phyloP scores from a whole-genome alignment of 371 early-diverging fungal species.

The Phascolomyces articulosus region DNA sequence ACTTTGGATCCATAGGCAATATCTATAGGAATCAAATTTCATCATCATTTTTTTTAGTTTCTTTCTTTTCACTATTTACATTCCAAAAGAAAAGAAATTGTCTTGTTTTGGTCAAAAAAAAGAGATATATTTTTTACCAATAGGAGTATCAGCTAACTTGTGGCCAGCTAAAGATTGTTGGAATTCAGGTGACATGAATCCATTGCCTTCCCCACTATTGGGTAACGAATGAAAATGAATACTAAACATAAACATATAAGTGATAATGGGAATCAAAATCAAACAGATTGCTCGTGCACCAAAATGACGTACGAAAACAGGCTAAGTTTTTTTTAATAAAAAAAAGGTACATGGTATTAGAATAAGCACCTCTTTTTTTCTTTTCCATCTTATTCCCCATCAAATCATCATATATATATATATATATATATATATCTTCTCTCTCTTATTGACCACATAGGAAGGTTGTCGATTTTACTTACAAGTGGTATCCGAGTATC shows the following conservation, averaged over 20 bases:
- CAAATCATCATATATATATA: too few species aligned
- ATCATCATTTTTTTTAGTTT: background rate
- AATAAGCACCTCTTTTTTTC: background rate
- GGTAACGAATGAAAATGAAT: slow-evolving; percentile 88
- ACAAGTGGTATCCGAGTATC: slow-evolving; percentile 62
- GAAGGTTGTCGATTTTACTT: too few species aligned
- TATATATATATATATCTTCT: too few species aligned
- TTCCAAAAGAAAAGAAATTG: background rate
- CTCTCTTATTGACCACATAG: too few species aligned
- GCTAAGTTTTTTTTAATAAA: slow-evolving; percentile 22
- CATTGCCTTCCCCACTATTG: slow-evolving; percentile 92
- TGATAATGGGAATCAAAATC: slow-evolving; percentile 79
- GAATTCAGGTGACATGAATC: slow-evolving; percentile 93
- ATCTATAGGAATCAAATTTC: slow-evolving; percentile 38
- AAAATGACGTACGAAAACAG: slow-evolving; percentile 74
- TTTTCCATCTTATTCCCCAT: too few species aligned
- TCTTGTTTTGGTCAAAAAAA: too few species aligned
- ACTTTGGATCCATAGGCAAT: slow-evolving; percentile 85
- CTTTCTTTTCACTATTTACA: background rate
- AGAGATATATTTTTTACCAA: slow-evolving; percentile 37
- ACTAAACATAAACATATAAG: slow-evolving; percentile 88
- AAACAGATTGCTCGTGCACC: slow-evolving; percentile 76
- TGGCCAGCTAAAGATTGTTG: slow-evolving; percentile 88
- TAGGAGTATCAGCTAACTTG: slow-evolving; percentile 57
- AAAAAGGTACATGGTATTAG: background rate